These are phyloP conservation scores for Tolypocladium inflatum DNA, from an alignment of 2,329 filamentous ascomycete species.

Conservation along the genomic window DNA sequence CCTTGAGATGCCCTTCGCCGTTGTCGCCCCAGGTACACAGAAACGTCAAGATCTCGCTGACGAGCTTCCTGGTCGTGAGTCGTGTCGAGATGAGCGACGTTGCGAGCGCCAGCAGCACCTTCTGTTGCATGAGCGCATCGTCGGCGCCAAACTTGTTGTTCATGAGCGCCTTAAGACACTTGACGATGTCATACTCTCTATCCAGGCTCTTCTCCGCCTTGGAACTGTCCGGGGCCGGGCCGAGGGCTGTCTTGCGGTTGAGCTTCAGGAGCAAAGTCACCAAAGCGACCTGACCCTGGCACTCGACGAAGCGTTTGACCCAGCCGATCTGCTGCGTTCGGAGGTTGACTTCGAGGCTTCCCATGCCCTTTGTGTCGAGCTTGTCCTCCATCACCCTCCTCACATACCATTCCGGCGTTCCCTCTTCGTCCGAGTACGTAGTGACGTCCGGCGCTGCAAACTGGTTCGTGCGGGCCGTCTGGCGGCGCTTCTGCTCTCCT, in stretches of 20 bases:
- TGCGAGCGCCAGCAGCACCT: conserved; percentile 79
- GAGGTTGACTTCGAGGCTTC: conserved; percentile 87
- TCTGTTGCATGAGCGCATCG: conserved; percentile 82
- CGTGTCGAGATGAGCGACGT: conserved; percentile 82
- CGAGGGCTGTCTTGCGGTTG: conserved; percentile 73
- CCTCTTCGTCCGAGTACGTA: conserved; percentile 81
- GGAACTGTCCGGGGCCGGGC: conserved; percentile 52
- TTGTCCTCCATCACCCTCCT: conserved; percentile 93
- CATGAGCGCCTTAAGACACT: conserved; percentile 94
- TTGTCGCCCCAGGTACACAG: conserved; percentile 84
- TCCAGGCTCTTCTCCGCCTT: conserved; percentile 72
- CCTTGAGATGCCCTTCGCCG: conserved; percentile 82
- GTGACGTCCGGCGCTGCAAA: conserved; percentile 62
- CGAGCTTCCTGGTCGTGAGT: conserved; percentile 84
- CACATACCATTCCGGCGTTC: conserved; percentile 96
- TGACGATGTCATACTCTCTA: conserved; percentile 92
- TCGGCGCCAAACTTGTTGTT: conserved; percentile 99
- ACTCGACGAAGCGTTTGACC: conserved; percentile 95
- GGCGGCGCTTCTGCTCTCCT: conserved; percentile 81
- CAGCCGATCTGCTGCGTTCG: conserved; percentile 95
- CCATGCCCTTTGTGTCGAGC: conserved; percentile 83
- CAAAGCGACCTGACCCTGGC: conserved; percentile 90
- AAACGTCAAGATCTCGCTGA: conserved; percentile 94
- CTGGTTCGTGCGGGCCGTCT: conserved; percentile 62
- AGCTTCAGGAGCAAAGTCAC: conserved; percentile 91